Percentiles rank a stretch among this genome's conserved stretches.
phyloP scores from a whole-genome alignment of 2,329 filamentous ascomycete species.

The Magnaporthales sp. region DNA sequence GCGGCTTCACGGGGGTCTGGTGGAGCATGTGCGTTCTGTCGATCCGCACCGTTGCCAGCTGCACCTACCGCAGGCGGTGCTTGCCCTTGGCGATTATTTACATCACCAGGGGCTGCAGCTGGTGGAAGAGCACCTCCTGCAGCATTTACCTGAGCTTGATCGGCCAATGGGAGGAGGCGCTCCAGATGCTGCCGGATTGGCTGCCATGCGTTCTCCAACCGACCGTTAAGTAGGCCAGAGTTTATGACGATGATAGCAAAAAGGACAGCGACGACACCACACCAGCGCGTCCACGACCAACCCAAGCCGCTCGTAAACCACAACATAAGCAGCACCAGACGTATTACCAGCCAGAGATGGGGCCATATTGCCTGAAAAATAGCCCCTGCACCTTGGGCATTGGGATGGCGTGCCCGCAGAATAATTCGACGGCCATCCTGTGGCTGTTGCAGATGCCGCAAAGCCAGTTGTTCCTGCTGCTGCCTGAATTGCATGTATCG shows the following conservation, averaged over 20 bases:
- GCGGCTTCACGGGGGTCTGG: conserved; percentile 43
- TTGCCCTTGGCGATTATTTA: conserved; percentile 15
- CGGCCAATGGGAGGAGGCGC: conserved; percentile 45
- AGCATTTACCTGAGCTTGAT: neutral
- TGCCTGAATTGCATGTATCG: conserved; percentile 11
- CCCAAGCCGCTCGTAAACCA: conserved; percentile 49
- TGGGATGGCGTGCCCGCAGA: conserved; percentile 19
- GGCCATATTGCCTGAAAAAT: conserved; percentile 40
- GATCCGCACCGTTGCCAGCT: conserved; percentile 5
- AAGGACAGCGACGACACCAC: conserved; percentile 45
- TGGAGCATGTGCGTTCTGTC: conserved; percentile 9
- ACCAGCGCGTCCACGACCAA: conserved; percentile 50
- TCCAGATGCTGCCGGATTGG: conserved; percentile 52
- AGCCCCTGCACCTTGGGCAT: conserved; percentile 29
- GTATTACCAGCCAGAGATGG: conserved; percentile 53
- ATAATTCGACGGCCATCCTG: conserved; percentile 6
- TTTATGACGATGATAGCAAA: conserved; percentile 49
- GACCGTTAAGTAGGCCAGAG: conserved; percentile 47
- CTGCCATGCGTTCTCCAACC: conserved; percentile 45
- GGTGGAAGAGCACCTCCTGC: neutral
- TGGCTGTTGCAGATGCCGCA: neutral
- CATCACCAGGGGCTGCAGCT: conserved; percentile 7
- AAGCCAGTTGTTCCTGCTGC: conserved; percentile 10
- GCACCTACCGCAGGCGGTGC: conserved; percentile 12
- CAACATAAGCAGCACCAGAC: conserved; percentile 53